Base-by-base conservation (phyloP, 805 yeast species). In the Myxozyma lipomycoides region DNA sequence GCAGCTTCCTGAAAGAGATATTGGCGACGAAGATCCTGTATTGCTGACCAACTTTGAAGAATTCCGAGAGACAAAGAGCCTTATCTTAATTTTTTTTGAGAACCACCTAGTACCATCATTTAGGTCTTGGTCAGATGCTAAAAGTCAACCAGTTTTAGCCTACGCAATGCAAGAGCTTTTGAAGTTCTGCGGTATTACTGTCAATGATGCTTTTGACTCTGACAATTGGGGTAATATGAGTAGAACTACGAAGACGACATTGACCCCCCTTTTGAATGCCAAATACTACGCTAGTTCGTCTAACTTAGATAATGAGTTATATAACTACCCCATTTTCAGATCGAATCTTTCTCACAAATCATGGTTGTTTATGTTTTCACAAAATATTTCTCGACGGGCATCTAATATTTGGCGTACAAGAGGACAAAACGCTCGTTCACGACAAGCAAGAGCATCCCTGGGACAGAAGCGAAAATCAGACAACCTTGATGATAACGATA, bases 111-210 rank as follows among this genome's bases (percentile, higher is more conserved):
- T 90, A 6, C 88, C 86, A 30, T 80, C 88, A 1, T 90, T 89
- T 67, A 83, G 95, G 81, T 89, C 96, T 0, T 84, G 96, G 1
- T 85, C 84, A 30, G 89, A 89, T 62, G 96, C 98, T 0, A 78
- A 79, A 21, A 79, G 81, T 43, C 98, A 93, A 65, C 73, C 86
- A 51, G 86, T 84, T 62, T 74, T 89, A 32, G 96, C 96, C 0
- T 84, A 79, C 66, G 84, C 91, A 0, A 86, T 93, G 78, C 99
- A 93, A 65, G 93, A 88, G 56, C 82, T 83, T 43, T 68, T 93
- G 45, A 81, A 81, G 56, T 75, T 80, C 15, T 74, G 88, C 63
- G 81, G 78, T 1, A 67, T 82, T 21, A 70, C 68, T 19, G 28
- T 51, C n/a, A 7, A 6, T 15, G 15, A 7, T 35, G 6, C 38